Conservation (phyloP, 805 yeast species). For the Cyberlindnera maclurae region DNA sequence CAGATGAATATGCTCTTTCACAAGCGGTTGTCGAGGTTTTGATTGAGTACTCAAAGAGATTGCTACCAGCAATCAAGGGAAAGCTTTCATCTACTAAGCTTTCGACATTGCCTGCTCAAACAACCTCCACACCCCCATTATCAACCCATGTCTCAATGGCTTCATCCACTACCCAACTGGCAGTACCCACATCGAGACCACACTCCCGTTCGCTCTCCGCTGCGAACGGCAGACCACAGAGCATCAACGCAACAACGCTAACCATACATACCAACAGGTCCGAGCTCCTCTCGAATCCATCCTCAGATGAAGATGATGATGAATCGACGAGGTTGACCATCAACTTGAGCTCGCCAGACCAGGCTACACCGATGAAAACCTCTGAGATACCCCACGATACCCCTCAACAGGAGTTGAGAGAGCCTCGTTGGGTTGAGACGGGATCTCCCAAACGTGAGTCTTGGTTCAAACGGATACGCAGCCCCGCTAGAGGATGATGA, state of each 20-base stretch:
- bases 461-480: slow-evolving; percentile 40
- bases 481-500: slow-evolving; percentile 26
- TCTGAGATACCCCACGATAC: too few relatives aligned
- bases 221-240: slow-evolving; percentile 36
- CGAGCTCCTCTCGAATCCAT: slow-evolving; percentile 3
- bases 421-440: slow-evolving; percentile 21
- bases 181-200: slow-evolving; percentile 17
- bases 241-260: slow-evolving; percentile 18
- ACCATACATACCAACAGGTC: slow-evolving; percentile 5
- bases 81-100: slow-evolving; percentile 1
- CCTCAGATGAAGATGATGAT: slow-evolving; percentile 5
- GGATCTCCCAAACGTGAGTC: slow-evolving; percentile 15
- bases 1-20: slow-evolving; percentile 83
- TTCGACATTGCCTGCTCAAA: too few relatives aligned
- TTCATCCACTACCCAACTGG: slow-evolving; percentile 10
- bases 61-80: slow-evolving; percentile 51
- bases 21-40: slow-evolving; percentile 83
- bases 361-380: too few relatives aligned
- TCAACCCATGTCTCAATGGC: slow-evolving; percentile 14
- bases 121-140: neutral
- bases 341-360: too few relatives aligned
- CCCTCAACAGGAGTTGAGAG: neutral
- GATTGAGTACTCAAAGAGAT: slow-evolving; percentile 75
- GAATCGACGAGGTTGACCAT: slow-evolving; percentile 6
- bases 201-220: slow-evolving; percentile 40